Evolutionary conservation across 2,329 filamentous ascomycete species (phyloP).

Genomic region (Talaromyces sp.): DNA sequence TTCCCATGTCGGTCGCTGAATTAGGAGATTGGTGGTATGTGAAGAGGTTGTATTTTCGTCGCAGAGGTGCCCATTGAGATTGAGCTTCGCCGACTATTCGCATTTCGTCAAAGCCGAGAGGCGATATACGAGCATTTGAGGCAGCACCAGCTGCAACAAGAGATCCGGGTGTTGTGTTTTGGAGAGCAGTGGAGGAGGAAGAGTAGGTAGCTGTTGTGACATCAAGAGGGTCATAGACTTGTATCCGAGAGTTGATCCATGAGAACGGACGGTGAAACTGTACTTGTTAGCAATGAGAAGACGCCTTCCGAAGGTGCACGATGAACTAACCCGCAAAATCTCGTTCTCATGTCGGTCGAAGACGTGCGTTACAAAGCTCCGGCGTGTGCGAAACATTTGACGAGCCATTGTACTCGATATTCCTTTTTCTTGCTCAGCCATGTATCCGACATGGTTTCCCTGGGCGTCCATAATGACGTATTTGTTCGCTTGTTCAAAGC

Average conservation of each 20-base stretch:
- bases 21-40: constrained; percentile 54
- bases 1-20: constrained; percentile 37
- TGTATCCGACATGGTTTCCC: constrained; percentile 65
- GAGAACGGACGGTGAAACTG: constrained; percentile 65
- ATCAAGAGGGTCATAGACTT: constrained; percentile 58
- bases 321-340: constrained; percentile 53
- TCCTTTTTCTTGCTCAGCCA: constrained; percentile 65
- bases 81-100: constrained; percentile 65
- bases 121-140: constrained; percentile 56
- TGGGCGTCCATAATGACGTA: constrained; percentile 68
- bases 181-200: constrained; percentile 46
- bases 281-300: constrained; percentile 9
- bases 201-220: constrained; percentile 35
- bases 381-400: constrained; percentile 64
- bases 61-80: constrained; percentile 64
- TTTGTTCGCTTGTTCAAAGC: constrained; percentile 68
- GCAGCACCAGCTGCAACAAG: constrained; percentile 43
- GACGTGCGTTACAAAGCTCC: constrained; percentile 66
- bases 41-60: constrained; percentile 67
- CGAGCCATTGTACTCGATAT: constrained; percentile 59
- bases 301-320: neutral
- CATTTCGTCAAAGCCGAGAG: constrained; percentile 59
- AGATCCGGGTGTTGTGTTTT: constrained; percentile 48
- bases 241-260: constrained; percentile 63
- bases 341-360: constrained; percentile 65